Percentiles rank a stretch among this genome's conserved stretches.
Conservation (phyloP, 75 land plant genomes). For the Sequoiadendron giganteum region DNA sequence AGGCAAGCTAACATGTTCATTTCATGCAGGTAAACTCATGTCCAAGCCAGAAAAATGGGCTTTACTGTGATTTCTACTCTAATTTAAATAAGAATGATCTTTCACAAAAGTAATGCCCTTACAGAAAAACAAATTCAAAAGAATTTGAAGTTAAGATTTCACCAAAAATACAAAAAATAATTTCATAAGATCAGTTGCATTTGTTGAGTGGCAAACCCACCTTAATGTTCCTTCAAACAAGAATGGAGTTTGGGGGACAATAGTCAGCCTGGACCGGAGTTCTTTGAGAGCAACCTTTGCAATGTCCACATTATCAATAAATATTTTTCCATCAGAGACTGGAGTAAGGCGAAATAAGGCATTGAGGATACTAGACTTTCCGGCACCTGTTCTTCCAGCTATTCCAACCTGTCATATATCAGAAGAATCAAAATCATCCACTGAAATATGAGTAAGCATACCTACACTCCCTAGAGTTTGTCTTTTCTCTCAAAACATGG, state of each 20-base stretch:
- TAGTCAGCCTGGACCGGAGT: slow-evolving; percentile 68
- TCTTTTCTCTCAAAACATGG: background rate
- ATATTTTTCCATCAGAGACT: slow-evolving; percentile 54
- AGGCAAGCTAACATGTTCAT: background rate
- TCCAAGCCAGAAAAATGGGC: background rate
- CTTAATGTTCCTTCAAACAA: slow-evolving; percentile 90
- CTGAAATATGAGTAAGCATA: background rate
- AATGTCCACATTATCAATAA: slow-evolving; percentile 64
- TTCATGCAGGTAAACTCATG: background rate
- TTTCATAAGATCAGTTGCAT: background rate
- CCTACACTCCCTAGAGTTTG: background rate
- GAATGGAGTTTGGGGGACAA: slow-evolving; percentile 96
- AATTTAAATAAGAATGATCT: background rate
- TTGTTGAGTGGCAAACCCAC: slow-evolving; percentile 22
- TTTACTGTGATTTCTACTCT: background rate
- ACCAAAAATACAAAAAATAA: background rate
- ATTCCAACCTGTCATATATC: slow-evolving; percentile 72
- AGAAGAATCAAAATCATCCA: background rate
- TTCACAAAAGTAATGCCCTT: background rate
- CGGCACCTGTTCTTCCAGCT: slow-evolving; percentile 98
- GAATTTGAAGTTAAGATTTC: background rate
- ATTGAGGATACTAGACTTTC: slow-evolving; percentile 89
- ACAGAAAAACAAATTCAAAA: slow-evolving; percentile 1
- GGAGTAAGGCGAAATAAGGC: slow-evolving; percentile 85
- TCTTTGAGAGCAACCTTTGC: slow-evolving; percentile 54